Percentiles rank a stretch among this genome's conserved stretches.
These are phyloP conservation scores for Prunus mongolica DNA, from an alignment of 306 rosid species.

Conservation along the genomic window DNA sequence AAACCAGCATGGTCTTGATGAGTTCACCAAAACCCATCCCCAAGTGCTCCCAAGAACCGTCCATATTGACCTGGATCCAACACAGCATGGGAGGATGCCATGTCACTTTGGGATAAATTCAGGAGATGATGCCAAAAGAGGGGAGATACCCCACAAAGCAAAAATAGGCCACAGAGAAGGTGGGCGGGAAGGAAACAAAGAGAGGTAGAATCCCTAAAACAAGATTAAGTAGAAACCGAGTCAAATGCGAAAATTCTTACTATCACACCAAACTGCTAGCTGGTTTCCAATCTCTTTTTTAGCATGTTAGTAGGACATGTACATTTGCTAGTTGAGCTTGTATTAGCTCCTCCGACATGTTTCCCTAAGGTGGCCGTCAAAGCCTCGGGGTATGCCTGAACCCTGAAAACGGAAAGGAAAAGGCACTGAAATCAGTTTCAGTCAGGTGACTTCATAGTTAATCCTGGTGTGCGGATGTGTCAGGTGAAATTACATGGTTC, in stretches of 20 bases:
- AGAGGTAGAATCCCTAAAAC: too few relatives aligned
- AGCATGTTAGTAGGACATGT: not conserved
- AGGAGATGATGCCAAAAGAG: too few relatives aligned
- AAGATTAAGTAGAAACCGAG: not conserved
- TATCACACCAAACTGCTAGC: not conserved
- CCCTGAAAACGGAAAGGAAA: not conserved
- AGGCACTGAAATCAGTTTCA: not conserved
- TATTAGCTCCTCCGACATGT: not conserved
- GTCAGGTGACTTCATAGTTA: not conserved
- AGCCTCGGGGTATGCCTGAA: not conserved
- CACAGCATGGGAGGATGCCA: too few relatives aligned
- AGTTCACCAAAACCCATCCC: too few relatives aligned
- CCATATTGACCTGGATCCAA: too few relatives aligned
- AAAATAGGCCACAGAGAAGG: too few relatives aligned
- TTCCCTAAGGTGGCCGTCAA: not conserved
- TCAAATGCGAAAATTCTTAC: not conserved
- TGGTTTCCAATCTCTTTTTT: not conserved
- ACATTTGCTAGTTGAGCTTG: not conserved
- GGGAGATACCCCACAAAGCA: too few relatives aligned
- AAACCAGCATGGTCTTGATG: too few relatives aligned
- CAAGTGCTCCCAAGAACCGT: too few relatives aligned
- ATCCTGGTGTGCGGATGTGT: conserved; percentile 6
- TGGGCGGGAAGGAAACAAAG: too few relatives aligned
- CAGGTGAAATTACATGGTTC: conserved; percentile 10
- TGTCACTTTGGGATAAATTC: too few relatives aligned